Evolutionary conservation across 2,329 filamentous ascomycete species (phyloP), one percentile per base, ranked within the genome.

Genomic region (Furcasterigmium furcatum): DNA sequence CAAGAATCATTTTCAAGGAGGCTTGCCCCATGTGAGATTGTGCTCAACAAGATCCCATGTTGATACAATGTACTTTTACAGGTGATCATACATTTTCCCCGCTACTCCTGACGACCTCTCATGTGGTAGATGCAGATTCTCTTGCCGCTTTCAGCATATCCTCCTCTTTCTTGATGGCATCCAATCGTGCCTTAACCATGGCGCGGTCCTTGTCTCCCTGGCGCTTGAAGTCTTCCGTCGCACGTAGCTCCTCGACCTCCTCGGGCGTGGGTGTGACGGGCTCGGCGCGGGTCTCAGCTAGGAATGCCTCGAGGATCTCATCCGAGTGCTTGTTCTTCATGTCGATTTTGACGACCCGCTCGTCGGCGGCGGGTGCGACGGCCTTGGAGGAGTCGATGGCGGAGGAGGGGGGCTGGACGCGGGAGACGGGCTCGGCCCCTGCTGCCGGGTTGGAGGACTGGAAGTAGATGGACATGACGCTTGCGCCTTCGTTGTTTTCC

Each of bases 381-480:
- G 77, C 77, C 46, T 71, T 71, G 56, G 72, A 72, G 41, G 68
- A 58, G 57, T 74, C 73, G 12, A 60, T 60, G 24, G 63, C 66
- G 38, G 79, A 79, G 22, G 77, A 79, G 25, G 61, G 59, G 20
- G 72, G 68, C 51, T 74, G 71, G 27, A 64, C 61, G 38, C 55
- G 48, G 51, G 65, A 46, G 54, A 60, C 38, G 46, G 65, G 44
- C 50, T 56, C 49, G 46, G 56, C 48, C 46, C 61, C 42, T 10
- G 60, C 43, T 30, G 56, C 27, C 30, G 58, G 53, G 29, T 58
- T 48, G 29, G 58, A 50, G 48, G 69, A 70, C 57, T 73, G 73
- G 55, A 85, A 79, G 68, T 85, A 85, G 56, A 91, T 72, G 49
- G 79, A 82, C 68, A 91, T 73, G 39, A 71, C 74, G 13, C 87